These are phyloP conservation scores for Erodium trifolium DNA, from an alignment of 441 rosid species.

Conservation along the genomic window DNA sequence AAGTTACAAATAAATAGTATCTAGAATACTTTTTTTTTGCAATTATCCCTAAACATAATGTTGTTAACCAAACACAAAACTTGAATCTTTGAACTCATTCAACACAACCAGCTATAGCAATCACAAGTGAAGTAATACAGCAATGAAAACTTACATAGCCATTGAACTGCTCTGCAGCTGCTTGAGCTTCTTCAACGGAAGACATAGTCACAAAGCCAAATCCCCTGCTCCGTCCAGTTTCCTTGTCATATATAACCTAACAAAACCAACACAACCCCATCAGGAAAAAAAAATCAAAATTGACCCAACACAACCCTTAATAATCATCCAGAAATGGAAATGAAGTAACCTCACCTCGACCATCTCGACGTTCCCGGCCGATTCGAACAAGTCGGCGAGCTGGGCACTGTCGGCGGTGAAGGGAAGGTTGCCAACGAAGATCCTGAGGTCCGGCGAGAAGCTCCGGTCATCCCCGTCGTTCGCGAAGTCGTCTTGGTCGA, in stretches of 20 bases:
- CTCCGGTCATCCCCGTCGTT: constrained; percentile 25
- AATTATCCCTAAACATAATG: too few species aligned
- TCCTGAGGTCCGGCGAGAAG: constrained; percentile 65
- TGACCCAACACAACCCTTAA: background rate
- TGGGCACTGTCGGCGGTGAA: constrained; percentile 73
- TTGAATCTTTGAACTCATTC: background rate
- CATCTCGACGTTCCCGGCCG: constrained; percentile 85
- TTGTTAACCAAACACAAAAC: too few species aligned
- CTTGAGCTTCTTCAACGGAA: constrained; percentile 54
- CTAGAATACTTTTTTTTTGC: too few species aligned
- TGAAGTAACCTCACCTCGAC: constrained; percentile 53
- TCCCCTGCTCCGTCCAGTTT: constrained; percentile 88
- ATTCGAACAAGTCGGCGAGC: constrained; percentile 75
- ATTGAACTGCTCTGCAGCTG: constrained; percentile 80
- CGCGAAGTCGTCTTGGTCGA: constrained; percentile 53
- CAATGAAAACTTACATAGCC: constrained; percentile 65
- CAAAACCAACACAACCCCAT: constrained; percentile 14
- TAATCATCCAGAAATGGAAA: too few species aligned
- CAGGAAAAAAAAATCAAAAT: background rate
- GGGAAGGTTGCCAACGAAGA: constrained; percentile 93
- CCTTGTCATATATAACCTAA: constrained; percentile 85
- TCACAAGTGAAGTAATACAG: too few species aligned
- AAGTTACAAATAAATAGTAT: too few species aligned
- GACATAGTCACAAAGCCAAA: constrained; percentile 98
- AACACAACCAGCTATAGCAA: background rate